phyloP scores from a whole-genome alignment of 495 filamentous ascomycete genomes.

The Filosporella fistucella region DNA sequence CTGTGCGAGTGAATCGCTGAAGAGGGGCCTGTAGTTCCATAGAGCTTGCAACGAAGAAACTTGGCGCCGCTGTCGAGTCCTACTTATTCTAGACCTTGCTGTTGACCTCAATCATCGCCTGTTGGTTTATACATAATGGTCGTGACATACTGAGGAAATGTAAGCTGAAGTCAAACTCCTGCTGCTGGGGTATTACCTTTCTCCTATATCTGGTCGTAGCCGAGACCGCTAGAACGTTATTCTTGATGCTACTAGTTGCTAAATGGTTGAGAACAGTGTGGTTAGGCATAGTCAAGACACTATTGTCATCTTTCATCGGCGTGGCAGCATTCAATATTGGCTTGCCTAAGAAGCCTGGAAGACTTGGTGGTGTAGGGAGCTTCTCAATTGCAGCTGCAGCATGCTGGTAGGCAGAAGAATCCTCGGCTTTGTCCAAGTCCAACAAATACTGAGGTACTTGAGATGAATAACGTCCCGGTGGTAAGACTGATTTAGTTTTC shows the following conservation, averaged over 20 bases:
- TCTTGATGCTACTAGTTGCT: slow-evolving; percentile 98
- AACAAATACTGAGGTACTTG: slow-evolving; percentile 79
- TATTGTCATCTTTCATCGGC: slow-evolving; percentile 94
- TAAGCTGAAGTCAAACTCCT: slow-evolving; percentile 5
- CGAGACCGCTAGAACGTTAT: slow-evolving; percentile 91
- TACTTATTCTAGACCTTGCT: too few relatives aligned
- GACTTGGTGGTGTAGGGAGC: slow-evolving; percentile 74
- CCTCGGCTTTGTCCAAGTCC: slow-evolving; percentile 81
- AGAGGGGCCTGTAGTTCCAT: too few relatives aligned
- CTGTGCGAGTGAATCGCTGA: too few relatives aligned
- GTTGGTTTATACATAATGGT: slow-evolving; percentile 97
- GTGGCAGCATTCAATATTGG: slow-evolving; percentile 88
- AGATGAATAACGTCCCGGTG: slow-evolving; percentile 46
- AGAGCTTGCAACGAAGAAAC: too few relatives aligned
- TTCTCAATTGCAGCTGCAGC: slow-evolving; percentile 65
- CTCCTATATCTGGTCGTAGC: slow-evolving; percentile 94
- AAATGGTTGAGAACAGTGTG: slow-evolving; percentile 96
- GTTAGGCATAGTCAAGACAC: slow-evolving; percentile 92
- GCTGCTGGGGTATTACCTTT: slow-evolving; percentile 58
- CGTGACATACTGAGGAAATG: slow-evolving; percentile 75
- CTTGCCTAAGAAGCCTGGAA: slow-evolving; percentile 90
- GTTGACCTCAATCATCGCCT: slow-evolving; percentile 25
- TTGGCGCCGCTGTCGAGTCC: too few relatives aligned
- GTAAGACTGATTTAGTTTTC: slow-evolving; percentile 40
- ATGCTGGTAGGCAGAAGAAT: slow-evolving; percentile 62